Percentiles rank a stretch among this genome's conserved stretches.
Evolutionary conservation across 2,329 filamentous ascomycete genomes (phyloP).

Genomic region (Aspergillus tubingensis): DNA sequence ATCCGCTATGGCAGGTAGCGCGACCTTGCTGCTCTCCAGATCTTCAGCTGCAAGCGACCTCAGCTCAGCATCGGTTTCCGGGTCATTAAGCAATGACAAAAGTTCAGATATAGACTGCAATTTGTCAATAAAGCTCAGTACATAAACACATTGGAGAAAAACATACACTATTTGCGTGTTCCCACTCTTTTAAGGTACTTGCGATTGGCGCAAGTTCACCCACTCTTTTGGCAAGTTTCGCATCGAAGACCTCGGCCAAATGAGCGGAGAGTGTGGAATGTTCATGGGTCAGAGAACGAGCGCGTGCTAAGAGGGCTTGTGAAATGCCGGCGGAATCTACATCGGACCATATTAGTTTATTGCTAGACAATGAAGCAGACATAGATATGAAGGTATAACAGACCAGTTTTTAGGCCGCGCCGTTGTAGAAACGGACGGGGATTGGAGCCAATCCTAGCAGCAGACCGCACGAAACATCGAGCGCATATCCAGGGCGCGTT

Average conservation of each 20-base stretch:
- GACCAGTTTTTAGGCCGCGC: constrained; percentile 35
- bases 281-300: constrained; percentile 57
- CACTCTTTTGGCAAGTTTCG: constrained; percentile 57
- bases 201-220: constrained; percentile 58
- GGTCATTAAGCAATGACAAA: constrained; percentile 71
- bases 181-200: constrained; percentile 58
- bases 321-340: constrained; percentile 46
- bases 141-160: background rate
- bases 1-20: constrained; percentile 64
- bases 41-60: constrained; percentile 66
- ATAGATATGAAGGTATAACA: constrained; percentile 27
- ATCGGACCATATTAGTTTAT: constrained; percentile 2
- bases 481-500: constrained; percentile 49
- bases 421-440: constrained; percentile 24
- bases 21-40: constrained; percentile 63
- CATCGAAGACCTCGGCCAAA: constrained; percentile 58
- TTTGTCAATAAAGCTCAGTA: background rate
- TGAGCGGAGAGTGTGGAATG: constrained; percentile 56
- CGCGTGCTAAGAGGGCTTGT: constrained; percentile 57
- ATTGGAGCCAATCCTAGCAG: constrained; percentile 35
- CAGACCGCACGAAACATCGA: constrained; percentile 47
- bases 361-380: background rate
- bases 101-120: constrained; percentile 65
- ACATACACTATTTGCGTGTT: constrained; percentile 58
- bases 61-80: constrained; percentile 60